These are phyloP conservation scores for Candida anglica DNA, from an alignment of 805 yeast genomes.

Conservation along the genomic window DNA sequence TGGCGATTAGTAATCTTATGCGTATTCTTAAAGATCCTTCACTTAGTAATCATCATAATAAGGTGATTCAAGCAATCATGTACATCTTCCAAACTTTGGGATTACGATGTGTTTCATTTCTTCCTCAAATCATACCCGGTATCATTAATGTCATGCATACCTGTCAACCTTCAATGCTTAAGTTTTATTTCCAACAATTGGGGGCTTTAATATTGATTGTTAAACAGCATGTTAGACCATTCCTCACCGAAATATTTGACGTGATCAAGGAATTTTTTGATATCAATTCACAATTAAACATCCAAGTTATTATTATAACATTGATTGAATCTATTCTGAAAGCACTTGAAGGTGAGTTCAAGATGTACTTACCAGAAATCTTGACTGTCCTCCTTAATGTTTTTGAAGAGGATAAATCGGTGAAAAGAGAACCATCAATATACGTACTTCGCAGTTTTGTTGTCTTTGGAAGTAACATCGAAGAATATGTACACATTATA, in stretches of 20 bases:
- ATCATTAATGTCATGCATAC: constrained; percentile 78
- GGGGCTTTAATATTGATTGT: constrained; percentile 77
- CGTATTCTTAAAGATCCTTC: constrained; percentile 83
- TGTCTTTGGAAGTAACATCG: constrained; percentile 81
- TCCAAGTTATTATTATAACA: constrained; percentile 76
- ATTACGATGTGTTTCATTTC: constrained; percentile 80
- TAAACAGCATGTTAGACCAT: constrained; percentile 85
- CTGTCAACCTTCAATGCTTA: constrained; percentile 75
- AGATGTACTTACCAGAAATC: constrained; percentile 72
- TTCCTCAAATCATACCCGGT: constrained; percentile 86
- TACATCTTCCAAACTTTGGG: constrained; percentile 88
- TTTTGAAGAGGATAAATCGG: constrained; percentile 67
- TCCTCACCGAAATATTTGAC: constrained; percentile 67
- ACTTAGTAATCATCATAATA: constrained; percentile 79
- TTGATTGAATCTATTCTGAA: constrained; percentile 80
- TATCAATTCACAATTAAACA: constrained; percentile 39
- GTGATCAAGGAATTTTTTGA: constrained; percentile 72
- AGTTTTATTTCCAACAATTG: constrained; percentile 85
- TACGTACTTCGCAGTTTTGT: constrained; percentile 81
- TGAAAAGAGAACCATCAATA: constrained; percentile 56
- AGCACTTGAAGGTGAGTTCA: constrained; percentile 91
- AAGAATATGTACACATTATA: constrained; percentile 81
- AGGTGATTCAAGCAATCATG: constrained; percentile 91
- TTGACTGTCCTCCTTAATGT: constrained; percentile 73
- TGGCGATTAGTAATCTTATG: constrained; percentile 81